Evolutionary conservation across 345 rosid species (phyloP).

Genomic region (Hevea brasiliensis): DNA sequence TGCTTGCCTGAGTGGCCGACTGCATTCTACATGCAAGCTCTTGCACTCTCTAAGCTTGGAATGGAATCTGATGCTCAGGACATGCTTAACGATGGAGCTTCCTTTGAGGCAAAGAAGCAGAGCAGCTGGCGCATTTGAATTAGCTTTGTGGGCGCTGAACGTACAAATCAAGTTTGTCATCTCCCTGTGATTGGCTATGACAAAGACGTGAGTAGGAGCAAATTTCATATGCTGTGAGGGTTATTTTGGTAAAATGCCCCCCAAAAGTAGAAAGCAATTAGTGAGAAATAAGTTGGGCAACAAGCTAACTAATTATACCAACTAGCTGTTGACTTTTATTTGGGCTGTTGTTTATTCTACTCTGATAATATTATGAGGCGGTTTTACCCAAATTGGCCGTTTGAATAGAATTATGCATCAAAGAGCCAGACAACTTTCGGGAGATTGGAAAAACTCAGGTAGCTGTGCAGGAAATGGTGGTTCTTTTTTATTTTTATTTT

Average conservation of each 20-base stretch:
- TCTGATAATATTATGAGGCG: too few species aligned
- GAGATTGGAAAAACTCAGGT: too few species aligned
- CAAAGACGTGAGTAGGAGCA: background rate
- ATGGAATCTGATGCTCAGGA: conserved; percentile 97
- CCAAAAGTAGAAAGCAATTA: background rate
- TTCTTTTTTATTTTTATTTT: too few species aligned
- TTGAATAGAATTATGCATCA: too few species aligned
- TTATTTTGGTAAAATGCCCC: background rate
- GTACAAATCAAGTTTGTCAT: background rate
- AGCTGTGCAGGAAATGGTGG: too few species aligned
- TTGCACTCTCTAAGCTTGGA: conserved; percentile 92
- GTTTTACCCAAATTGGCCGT: too few species aligned
- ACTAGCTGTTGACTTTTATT: background rate
- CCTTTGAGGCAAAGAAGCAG: conserved; percentile 82
- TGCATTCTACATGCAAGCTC: conserved; percentile 94
- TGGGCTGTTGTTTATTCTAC: background rate
- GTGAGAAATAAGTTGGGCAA: conserved; percentile 5
- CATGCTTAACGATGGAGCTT: conserved; percentile 96
- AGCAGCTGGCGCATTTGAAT: conserved; percentile 64
- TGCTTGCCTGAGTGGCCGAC: conserved; percentile 97
- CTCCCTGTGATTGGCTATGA: background rate
- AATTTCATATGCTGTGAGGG: conserved; percentile 4
- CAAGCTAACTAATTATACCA: background rate
- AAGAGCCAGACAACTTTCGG: too few species aligned
- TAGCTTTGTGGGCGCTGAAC: background rate